Evolutionary conservation across 768 basidiomycete species (phyloP).

Genomic region (Xerocomellus chrysenteron): DNA sequence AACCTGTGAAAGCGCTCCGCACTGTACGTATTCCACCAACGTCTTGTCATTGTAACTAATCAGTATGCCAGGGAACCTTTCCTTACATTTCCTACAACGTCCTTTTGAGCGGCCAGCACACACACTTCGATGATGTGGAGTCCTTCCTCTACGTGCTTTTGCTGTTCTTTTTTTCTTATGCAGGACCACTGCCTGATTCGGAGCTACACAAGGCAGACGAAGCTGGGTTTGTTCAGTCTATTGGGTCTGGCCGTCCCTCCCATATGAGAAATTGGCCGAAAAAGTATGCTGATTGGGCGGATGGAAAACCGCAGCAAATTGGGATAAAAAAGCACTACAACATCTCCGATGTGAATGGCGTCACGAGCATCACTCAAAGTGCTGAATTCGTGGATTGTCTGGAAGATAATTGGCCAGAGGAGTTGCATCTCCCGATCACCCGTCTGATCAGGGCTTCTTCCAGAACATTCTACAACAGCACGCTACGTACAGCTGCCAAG

Average conservation of each 20-base stretch:
- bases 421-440: not conserved
- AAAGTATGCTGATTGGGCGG: not conserved
- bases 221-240: not conserved
- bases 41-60: not conserved
- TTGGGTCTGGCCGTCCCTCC: not conserved
- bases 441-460: not conserved
- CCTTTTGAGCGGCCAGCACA: not conserved
- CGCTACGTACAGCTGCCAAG: not conserved
- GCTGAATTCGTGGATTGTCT: not conserved
- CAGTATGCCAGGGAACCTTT: not conserved
- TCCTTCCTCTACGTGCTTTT: constrained; percentile 3
- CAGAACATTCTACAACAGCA: not conserved
- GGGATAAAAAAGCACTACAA: not conserved
- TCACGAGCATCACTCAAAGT: not conserved
- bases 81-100: not conserved
- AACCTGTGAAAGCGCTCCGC: not conserved
- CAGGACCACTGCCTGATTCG: not conserved
- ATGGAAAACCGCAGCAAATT: not conserved
- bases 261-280: not conserved
- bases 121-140: constrained; percentile 1
- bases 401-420: not conserved
- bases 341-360: not conserved
- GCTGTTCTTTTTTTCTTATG: not conserved
- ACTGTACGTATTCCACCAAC: not conserved
- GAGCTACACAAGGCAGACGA: not conserved